Conservation (phyloP, 2,329 filamentous ascomycete genomes). For the Neoscytalidium dimidiatum region DNA sequence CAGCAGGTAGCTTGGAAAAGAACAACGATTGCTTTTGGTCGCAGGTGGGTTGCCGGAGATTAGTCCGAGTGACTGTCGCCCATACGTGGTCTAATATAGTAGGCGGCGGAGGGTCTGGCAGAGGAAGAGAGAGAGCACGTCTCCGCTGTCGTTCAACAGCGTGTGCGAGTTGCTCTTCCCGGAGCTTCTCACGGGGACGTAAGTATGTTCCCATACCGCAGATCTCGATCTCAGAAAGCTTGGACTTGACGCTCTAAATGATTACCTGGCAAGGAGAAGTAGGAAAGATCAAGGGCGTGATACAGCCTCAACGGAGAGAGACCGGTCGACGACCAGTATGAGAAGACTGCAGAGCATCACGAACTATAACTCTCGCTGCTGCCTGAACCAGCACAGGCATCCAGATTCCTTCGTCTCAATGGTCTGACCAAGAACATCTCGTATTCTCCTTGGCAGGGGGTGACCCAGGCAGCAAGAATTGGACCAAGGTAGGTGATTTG, state of each 20-base stretch:
- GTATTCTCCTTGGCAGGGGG: too few species aligned
- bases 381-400: not conserved
- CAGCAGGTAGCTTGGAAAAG: not conserved
- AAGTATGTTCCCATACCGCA: not conserved
- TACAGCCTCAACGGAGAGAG: not conserved
- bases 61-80: not conserved
- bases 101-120: not conserved
- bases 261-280: not conserved
- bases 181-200: not conserved
- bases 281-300: not conserved
- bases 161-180: not conserved
- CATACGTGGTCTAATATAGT: not conserved
- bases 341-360: not conserved
- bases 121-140: not conserved
- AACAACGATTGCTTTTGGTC: not conserved
- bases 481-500: too few species aligned
- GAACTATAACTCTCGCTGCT: not conserved
- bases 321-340: too few species aligned
- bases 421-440: too few species aligned
- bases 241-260: not conserved
- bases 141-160: not conserved
- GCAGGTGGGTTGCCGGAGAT: not conserved
- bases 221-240: too few species aligned
- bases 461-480: too few species aligned
- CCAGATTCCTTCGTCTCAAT: too few species aligned